Percentiles rank a stretch among this genome's conserved stretches.
These are phyloP conservation scores for Euphorbia celastroides DNA, from an alignment of 441 rosid genomes.

Conservation along the genomic window DNA sequence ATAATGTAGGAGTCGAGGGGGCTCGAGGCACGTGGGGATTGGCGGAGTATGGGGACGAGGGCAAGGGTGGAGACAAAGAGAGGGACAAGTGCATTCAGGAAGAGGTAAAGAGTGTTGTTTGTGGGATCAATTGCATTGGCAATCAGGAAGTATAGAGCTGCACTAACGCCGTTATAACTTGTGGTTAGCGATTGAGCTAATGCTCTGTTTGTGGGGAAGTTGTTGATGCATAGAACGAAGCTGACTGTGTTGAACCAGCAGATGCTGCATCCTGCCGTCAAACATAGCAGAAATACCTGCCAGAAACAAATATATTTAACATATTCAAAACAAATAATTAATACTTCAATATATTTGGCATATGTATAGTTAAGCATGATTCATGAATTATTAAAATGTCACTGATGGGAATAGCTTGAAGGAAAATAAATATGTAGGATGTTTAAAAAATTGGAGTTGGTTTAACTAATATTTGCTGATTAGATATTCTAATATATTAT, in stretches of 20 bases:
- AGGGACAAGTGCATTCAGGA: slow-evolving; percentile 59
- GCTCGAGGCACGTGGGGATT: slow-evolving; percentile 26
- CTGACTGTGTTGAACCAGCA: slow-evolving; percentile 95
- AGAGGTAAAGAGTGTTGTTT: slow-evolving; percentile 45
- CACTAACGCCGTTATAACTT: slow-evolving; percentile 69
- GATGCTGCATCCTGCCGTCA: slow-evolving; percentile 72
- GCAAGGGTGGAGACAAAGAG: slow-evolving; percentile 45
- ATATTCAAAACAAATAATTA: too few species aligned
- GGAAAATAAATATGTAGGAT: too few species aligned
- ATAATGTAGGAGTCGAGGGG: slow-evolving; percentile 41
- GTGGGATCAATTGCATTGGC: slow-evolving; percentile 47
- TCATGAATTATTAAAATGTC: too few species aligned
- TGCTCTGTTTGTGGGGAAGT: slow-evolving; percentile 50
- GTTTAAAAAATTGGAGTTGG: too few species aligned
- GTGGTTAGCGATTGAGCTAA: slow-evolving; percentile 70
- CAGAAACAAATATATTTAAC: too few species aligned
- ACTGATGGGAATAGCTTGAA: too few species aligned
- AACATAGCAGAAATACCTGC: slow-evolving; percentile 60
- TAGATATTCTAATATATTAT: too few species aligned
- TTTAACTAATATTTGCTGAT: too few species aligned
- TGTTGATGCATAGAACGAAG: slow-evolving; percentile 63
- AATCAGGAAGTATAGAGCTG: slow-evolving; percentile 63
- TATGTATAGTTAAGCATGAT: neutral
- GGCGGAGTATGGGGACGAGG: slow-evolving; percentile 45
- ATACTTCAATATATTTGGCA: too few species aligned